Evolutionary conservation across 2,329 filamentous ascomycete species (phyloP), one percentile per base, ranked within the genome.

Genomic region (Apiospora saccharicola): DNA sequence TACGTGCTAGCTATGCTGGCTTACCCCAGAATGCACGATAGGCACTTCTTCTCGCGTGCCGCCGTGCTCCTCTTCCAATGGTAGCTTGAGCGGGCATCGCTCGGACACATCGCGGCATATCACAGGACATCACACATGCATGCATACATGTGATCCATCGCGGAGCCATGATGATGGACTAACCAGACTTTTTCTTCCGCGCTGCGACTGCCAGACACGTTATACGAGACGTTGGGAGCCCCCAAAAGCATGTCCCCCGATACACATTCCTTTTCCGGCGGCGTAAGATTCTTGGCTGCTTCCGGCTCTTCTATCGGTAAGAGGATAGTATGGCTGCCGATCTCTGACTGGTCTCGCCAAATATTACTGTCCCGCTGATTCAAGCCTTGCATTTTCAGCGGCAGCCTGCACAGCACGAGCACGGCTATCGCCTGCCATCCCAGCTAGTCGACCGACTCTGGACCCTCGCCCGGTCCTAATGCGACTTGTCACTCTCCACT

Each of bases 251-350:
- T 41, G 34, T 64, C 16, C 57, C 26, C 34, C 30, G 34, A 64
- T 64, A 34, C 57, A 64, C 57, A 41, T 64, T 64, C 57, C 57
- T 64, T 64, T 64, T 41, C 57, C 57, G 57, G 57, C 57, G 19
- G 57, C 57, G 19, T 13, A 24, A 5, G 57, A 24, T 10, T 8
- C 57, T 64, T 64, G 57, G 57, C 57, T n/a, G 57, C 57, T 41
- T 64, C 57, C 57, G 57, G 57, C 12, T 22, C 14, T 37, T 10
- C 13, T n/a, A 34, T 64, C 57, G 41, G 57, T 37, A 64, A 41
- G 57, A 12, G 57, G 57, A 37, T 41, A 22, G 34, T 64, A 13
- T 3, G 30, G 8, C 34, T 64, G 57, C 34, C 34, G 34, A 64
- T 64, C 57, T 6, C 57, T 64, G 57, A 19, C 57, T 64, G 57